These are phyloP conservation scores for Phlyctochytrium bullatum DNA, from an alignment of 192 early-diverging fungal species.

Conservation along the genomic window DNA sequence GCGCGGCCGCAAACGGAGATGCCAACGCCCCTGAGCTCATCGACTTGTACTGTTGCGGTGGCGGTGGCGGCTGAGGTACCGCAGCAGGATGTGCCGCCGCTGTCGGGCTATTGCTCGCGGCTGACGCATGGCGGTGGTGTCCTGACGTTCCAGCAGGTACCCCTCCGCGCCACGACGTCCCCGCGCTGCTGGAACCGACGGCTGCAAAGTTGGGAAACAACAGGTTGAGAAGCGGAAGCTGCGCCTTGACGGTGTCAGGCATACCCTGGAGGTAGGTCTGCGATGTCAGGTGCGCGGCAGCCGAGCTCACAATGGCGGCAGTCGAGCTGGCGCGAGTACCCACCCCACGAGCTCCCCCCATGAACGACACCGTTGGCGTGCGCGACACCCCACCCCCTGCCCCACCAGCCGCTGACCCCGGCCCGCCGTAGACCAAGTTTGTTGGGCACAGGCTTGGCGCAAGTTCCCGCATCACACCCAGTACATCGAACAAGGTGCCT, in stretches of 20 bases:
- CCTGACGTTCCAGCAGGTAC: not conserved
- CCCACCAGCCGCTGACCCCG: too few relatives aligned
- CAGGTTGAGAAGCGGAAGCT: not conserved
- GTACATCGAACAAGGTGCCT: not conserved
- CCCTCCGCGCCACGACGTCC: too few relatives aligned
- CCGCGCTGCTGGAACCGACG: too few relatives aligned
- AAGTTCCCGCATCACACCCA: not conserved
- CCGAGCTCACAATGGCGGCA: not conserved
- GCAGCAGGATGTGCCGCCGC: not conserved
- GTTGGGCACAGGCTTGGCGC: not conserved
- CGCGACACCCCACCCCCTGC: too few relatives aligned
- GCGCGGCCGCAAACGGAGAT: not conserved
- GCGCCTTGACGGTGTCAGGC: not conserved
- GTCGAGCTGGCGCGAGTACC: not conserved
- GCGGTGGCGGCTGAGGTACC: too few relatives aligned
- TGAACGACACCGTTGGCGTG: too few relatives aligned
- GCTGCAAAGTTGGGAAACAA: not conserved
- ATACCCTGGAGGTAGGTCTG: not conserved
- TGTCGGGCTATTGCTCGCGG: not conserved
- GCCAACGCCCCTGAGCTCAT: not conserved
- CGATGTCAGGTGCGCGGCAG: not conserved
- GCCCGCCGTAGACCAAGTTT: not conserved
- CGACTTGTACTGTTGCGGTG: too few relatives aligned
- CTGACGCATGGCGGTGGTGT: too few relatives aligned
- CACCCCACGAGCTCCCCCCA: too few relatives aligned